These are phyloP conservation scores for Lentinula guzmanii DNA, from an alignment of 768 basidiomycete genomes.

Conservation along the genomic window DNA sequence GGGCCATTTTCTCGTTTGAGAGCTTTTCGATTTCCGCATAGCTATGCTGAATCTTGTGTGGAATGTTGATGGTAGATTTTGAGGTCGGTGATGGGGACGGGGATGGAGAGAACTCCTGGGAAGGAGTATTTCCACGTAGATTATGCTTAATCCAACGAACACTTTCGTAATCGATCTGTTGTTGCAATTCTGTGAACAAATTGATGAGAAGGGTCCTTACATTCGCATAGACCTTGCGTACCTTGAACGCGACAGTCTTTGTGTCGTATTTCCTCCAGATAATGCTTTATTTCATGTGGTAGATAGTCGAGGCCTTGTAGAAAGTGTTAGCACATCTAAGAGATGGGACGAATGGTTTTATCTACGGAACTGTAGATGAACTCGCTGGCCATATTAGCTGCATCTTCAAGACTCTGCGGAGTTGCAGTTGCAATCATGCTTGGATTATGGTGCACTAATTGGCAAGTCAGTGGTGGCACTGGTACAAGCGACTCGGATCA, in stretches of 20 bases:
- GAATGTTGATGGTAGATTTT: conserved; percentile 25
- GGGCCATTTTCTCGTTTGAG: conserved; percentile 38
- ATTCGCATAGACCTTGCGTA: conserved; percentile 9
- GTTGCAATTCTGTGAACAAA: conserved; percentile 33
- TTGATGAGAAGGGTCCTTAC: neutral
- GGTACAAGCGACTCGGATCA: no score
- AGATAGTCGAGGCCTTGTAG: conserved; percentile 45
- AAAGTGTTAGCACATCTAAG: neutral
- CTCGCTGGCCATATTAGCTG: conserved; percentile 45
- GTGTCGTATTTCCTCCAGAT: conserved; percentile 45
- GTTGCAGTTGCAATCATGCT: neutral
- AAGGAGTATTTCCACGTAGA: conserved; percentile 19
- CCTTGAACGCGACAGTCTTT: conserved; percentile 40
- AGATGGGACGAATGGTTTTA: neutral
- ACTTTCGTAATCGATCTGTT: conserved; percentile 43
- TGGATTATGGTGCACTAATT: neutral
- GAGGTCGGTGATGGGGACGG: conserved; percentile 31
- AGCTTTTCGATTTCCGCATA: conserved; percentile 41
- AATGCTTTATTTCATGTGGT: conserved; percentile 44
- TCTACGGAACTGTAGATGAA: conserved; percentile 43
- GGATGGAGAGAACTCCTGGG: conserved; percentile 18
- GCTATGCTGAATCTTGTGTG: conserved; percentile 34
- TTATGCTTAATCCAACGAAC: conserved; percentile 45
- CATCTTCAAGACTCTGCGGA: conserved; percentile 41
- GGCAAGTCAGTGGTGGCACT: no score